Evolutionary conservation across 2,329 filamentous ascomycete genomes (phyloP).

Genomic region (Aspergillus sp.): DNA sequence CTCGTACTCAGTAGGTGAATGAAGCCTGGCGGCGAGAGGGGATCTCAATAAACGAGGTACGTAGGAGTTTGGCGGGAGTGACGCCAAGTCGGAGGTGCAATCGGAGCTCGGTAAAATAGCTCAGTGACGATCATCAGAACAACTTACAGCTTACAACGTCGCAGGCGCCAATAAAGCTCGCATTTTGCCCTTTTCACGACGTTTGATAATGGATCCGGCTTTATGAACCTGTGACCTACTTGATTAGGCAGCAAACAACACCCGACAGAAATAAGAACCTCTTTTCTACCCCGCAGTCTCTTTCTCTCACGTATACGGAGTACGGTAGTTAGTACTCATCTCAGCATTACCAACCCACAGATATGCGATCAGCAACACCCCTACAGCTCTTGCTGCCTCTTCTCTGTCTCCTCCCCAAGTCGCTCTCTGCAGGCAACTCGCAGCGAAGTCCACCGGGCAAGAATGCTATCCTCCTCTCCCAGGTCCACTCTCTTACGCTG

Average conservation of each 20-base stretch:
- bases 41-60: not conserved
- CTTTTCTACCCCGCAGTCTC: not conserved
- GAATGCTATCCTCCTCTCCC: conserved; percentile 60
- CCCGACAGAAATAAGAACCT: not conserved
- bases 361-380: conserved; percentile 21
- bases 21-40: not conserved
- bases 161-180: not conserved
- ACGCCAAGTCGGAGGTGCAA: conserved; percentile 8
- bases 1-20: conserved; percentile 12
- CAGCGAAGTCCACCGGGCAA: conserved; percentile 32
- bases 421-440: conserved; percentile 24
- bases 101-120: not conserved
- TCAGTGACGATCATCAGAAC: not conserved
- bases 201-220: not conserved
- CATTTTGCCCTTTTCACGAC: not conserved
- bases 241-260: not conserved
- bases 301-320: not conserved
- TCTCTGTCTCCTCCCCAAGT: conserved; percentile 19
- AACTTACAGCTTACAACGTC: not conserved
- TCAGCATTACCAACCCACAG: not conserved
- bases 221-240: not conserved
- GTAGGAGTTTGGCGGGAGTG: not conserved
- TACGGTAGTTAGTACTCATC: not conserved
- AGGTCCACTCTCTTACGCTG: conserved; percentile 77
- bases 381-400: conserved; percentile 20